Percentiles rank a stretch among this genome's conserved stretches.
These are phyloP conservation scores for Aspergillus asperescens DNA, from an alignment of 495 filamentous ascomycete species.

Conservation along the genomic window DNA sequence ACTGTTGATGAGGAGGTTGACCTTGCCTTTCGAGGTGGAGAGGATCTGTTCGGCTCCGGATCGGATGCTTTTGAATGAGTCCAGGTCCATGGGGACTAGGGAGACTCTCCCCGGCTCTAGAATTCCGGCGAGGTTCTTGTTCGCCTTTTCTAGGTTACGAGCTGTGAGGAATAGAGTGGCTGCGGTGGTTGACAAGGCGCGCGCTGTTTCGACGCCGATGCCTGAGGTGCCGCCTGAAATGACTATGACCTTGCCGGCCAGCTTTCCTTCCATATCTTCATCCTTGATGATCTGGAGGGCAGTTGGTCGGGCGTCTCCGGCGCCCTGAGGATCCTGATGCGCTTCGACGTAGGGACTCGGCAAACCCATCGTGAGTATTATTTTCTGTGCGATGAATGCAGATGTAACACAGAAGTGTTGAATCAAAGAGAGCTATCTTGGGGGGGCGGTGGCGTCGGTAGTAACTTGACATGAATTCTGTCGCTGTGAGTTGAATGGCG, in stretches of 20 bases:
- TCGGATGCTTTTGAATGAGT: neutral
- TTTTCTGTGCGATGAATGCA: too few relatives aligned
- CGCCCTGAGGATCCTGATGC: too few relatives aligned
- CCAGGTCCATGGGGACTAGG: too few relatives aligned
- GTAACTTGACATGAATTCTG: too few relatives aligned
- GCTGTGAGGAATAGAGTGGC: constrained; percentile 43
- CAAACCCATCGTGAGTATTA: too few relatives aligned
- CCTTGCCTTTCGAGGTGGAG: neutral
- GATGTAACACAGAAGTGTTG: too few relatives aligned
- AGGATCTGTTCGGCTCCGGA: neutral
- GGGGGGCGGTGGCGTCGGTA: too few relatives aligned
- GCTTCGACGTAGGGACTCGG: too few relatives aligned
- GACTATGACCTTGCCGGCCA: constrained; percentile 43
- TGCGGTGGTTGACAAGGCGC: constrained; percentile 44
- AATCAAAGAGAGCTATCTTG: too few relatives aligned
- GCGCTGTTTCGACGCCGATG: constrained; percentile 49
- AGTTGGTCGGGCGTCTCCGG: constrained; percentile 50
- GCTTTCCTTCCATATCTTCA: constrained; percentile 31
- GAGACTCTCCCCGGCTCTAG: too few relatives aligned
- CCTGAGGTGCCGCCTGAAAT: constrained; percentile 48
- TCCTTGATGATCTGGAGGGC: constrained; percentile 48
- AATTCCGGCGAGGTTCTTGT: neutral
- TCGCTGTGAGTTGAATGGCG: too few relatives aligned
- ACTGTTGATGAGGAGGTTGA: neutral
- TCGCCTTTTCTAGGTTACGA: constrained; percentile 27